Evolutionary conservation across 2,329 filamentous ascomycete species (phyloP).

Genomic region (Scopulariopsis brevicaulis): DNA sequence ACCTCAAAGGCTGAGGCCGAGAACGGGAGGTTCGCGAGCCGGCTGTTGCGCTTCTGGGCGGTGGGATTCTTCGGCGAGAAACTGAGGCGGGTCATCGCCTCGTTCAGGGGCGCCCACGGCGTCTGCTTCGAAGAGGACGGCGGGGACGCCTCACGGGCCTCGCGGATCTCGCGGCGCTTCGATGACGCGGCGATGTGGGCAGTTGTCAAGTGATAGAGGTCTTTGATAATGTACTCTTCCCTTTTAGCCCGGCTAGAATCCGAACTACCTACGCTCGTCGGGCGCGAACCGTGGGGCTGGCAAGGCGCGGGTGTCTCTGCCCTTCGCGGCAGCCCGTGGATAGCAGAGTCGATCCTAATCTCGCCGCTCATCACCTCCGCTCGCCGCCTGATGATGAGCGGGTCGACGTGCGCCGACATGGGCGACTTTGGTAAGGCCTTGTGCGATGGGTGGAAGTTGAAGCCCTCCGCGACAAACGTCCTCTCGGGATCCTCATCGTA

Average conservation of each 20-base stretch:
- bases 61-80: background rate
- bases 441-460: background rate
- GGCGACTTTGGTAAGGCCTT: background rate
- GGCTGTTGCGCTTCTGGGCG: background rate
- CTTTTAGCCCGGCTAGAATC: background rate
- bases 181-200: conserved; percentile 10
- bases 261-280: background rate
- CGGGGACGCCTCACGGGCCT: background rate
- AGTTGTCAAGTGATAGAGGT: conserved; percentile 14
- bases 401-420: background rate
- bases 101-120: background rate
- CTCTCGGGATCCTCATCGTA: background rate
- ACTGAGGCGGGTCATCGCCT: background rate
- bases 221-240: conserved; percentile 6
- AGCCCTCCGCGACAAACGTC: background rate
- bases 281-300: background rate
- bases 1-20: background rate
- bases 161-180: background rate
- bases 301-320: background rate
- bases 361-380: background rate
- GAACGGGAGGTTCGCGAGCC: background rate
- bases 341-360: background rate
- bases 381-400: background rate
- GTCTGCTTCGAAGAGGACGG: background rate
- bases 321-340: background rate